Evolutionary conservation across 768 basidiomycete species (phyloP), one percentile per base, ranked within the genome.

Genomic region (Cytidiella melzeri): DNA sequence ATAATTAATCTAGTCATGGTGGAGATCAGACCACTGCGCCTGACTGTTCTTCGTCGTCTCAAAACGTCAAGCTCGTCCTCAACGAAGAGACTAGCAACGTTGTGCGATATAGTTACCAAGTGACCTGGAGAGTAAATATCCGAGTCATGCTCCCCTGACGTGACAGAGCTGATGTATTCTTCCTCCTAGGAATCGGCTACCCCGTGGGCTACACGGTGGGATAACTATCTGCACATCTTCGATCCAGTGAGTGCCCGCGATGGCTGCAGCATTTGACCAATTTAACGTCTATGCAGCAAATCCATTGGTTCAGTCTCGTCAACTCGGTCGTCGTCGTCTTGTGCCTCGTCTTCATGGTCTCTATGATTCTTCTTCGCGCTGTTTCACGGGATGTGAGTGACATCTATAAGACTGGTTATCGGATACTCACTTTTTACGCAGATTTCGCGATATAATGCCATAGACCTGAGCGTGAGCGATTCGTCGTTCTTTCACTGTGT

Each of bases 261-360:
- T 9, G 5, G 18, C 13, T 25, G 24, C 20, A 2, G 27, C 18
- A 21, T n/a, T 45, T n/a, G 20, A 5, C 40, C 25, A 13, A 21
- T 13, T 25, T 11, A 25, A n/a, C 15, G 11, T 19, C 13, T 3
- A 19, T 20, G 0, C 50, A 63, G 40, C 81, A 83, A 44, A 96
- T 98, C 50, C 95, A 98, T 67, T 95, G 93, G 90, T 93, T 97
- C 70, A 91, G 87, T 58, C 74, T 98, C 44, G 76, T 95, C 61
- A 97, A 97, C 66, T 94, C 93, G 1, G 67, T 95, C 20, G 81
- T 96, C 54, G 92, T 98, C 51, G 92, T 88, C 23, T 70, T 89
- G 23, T 92, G 98, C 74, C 81, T 97, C 7, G 92, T 90, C 57
- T 76, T 80, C 41, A 92, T 98, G 92, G 94, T 97, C 20, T 85